Base-by-base conservation (phyloP, 139 green algal species). In the Haematococcus sp. region DNA sequence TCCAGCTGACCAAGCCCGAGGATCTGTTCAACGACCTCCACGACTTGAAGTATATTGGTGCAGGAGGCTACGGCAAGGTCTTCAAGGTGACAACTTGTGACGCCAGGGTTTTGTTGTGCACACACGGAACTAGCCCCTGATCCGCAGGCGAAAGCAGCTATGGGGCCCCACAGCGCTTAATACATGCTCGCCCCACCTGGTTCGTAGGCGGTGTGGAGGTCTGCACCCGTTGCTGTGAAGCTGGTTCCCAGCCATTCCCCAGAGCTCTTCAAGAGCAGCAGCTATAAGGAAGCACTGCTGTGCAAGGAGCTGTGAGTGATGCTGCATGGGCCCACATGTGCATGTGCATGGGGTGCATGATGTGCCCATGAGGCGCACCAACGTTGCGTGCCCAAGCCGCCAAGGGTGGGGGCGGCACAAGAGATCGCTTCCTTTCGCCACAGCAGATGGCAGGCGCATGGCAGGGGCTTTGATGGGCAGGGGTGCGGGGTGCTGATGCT, bases 301-400 rank as follows among this genome's bases (percentile, higher is more conserved):
- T 72, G 66, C 66, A 72, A 72, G 44, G 66, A 72, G 66, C 46
- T 72, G 66, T 72, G 46, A 72, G 66, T 72, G 54, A 7, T 28
- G 7, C 40, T 19, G 40, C 40, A 11, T 49, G 40, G 40, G n/a
- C n/a, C 40, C 7, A 19, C 40, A 11, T 49, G 11, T 11, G 40
- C 40, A 49, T 49, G 40, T 7, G 40, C 40, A 11, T 49, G 7
- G 7, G 7, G 11, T 49, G 40, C 40, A 49, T 49, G 7, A 49
- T 49, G 40, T 49, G 40, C 40, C 7, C n/a, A n/a, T n/a, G n/a
- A n/a, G n/a, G n/a, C n/a, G n/a, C n/a, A n/a, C n/a, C n/a, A n/a
- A n/a, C n/a, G n/a, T n/a, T n/a, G n/a, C n/a, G n/a, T n/a, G n/a
- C n/a, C n/a, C n/a, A n/a, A n/a, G n/a, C n/a, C n/a, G n/a, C n/a